Conservation (phyloP, 2,329 filamentous ascomycete genomes). For the Aspergillus sp. region DNA sequence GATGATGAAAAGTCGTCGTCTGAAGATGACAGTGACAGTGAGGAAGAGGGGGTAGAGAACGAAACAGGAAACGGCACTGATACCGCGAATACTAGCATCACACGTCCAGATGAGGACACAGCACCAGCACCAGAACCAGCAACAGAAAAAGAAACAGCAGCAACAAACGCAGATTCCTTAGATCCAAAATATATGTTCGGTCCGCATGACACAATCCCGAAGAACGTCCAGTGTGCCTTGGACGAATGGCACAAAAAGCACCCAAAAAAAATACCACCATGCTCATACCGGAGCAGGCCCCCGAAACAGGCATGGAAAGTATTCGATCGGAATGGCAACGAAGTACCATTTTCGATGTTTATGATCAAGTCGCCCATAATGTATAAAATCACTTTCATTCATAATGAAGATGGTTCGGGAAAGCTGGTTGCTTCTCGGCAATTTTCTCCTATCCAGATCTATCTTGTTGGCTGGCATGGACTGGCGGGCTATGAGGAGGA, state of each 20-base stretch:
- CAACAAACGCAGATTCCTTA: background rate
- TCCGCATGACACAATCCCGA: slow-evolving; percentile 3
- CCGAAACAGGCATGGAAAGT: slow-evolving; percentile 5
- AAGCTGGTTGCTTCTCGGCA: slow-evolving; percentile 3
- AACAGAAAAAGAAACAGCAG: no score
- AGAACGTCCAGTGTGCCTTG: slow-evolving; percentile 4
- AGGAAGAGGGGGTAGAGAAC: no score
- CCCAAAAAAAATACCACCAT: background rate
- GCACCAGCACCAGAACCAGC: no score
- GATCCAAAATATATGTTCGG: background rate
- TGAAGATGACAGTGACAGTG: no score
- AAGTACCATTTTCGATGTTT: slow-evolving; percentile 8
- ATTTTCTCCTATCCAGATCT: slow-evolving; percentile 1
- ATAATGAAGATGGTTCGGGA: background rate
- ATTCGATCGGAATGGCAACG: slow-evolving; percentile 10
- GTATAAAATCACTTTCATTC: slow-evolving; percentile 7
- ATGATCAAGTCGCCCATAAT: background rate
- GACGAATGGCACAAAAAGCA: slow-evolving; percentile 9
- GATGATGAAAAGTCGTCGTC: no score
- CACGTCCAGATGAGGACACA: no score
- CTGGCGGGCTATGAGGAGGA: slow-evolving; percentile 4
- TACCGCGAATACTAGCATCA: no score
- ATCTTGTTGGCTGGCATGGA: slow-evolving; percentile 9
- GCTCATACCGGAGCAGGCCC: background rate
- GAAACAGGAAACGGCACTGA: no score